Conservation (phyloP, 2,329 filamentous ascomycete genomes). For the Epichloe typhina region DNA sequence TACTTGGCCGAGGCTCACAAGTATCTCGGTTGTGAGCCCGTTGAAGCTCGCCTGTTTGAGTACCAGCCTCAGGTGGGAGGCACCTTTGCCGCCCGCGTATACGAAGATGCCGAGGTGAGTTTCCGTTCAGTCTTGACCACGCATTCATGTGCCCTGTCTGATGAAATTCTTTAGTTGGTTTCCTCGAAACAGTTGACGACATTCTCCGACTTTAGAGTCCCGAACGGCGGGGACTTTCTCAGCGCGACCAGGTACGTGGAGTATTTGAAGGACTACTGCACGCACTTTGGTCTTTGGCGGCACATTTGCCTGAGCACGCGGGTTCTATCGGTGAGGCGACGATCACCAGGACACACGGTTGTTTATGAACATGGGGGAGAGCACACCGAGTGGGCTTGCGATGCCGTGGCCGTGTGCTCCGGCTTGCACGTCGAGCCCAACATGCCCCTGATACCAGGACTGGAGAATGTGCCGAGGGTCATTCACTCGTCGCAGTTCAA, state of each 20-base stretch:
- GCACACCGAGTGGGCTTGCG: conserved; percentile 19
- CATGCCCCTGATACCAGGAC: conserved; percentile 23
- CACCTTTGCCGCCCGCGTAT: conserved; percentile 28
- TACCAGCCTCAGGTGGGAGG: conserved; percentile 26
- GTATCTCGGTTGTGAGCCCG: conserved; percentile 17
- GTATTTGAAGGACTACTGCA: conserved; percentile 28
- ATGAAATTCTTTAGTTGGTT: conserved; percentile 19
- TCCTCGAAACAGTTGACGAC: conserved; percentile 33
- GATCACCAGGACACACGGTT: conserved; percentile 3
- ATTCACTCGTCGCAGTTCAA: conserved; percentile 33
- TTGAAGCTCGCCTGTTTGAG: conserved; percentile 29
- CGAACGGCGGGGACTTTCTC: conserved; percentile 27
- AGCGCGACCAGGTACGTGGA: conserved; percentile 21
- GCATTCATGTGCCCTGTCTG: too few species aligned
- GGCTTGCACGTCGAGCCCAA: conserved; percentile 27
- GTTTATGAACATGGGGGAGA: background rate
- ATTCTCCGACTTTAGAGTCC: conserved; percentile 31
- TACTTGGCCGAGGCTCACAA: conserved; percentile 20
- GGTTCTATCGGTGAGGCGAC: conserved; percentile 15
- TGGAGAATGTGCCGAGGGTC: conserved; percentile 20
- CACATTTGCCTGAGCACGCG: conserved; percentile 21
- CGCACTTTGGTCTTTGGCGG: conserved; percentile 23
- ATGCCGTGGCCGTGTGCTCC: conserved; percentile 30
- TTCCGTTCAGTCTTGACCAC: background rate
- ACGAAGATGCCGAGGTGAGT: conserved; percentile 28